Percentiles rank a stretch among this genome's conserved stretches.
Evolutionary conservation across 2,329 filamentous ascomycete species (phyloP).

Genomic region (Herpotrichia juniperi): DNA sequence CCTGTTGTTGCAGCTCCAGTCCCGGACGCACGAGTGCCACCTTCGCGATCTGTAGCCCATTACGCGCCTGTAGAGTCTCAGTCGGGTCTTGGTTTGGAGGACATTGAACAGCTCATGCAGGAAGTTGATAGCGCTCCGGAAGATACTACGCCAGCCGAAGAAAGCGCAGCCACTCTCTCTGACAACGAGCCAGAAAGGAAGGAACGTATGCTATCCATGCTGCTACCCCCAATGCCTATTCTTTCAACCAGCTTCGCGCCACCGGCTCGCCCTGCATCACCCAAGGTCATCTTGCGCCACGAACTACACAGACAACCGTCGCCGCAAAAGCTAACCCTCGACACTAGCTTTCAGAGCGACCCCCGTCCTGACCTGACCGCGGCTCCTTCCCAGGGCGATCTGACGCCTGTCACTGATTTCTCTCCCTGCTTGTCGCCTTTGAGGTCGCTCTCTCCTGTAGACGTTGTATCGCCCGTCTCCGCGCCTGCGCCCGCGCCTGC

Average conservation of each 20-base stretch:
- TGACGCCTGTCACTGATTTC: conserved; percentile 42
- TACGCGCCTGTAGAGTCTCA: conserved; percentile 63
- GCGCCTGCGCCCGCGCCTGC: conserved; percentile 1
- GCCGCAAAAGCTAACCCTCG: conserved; percentile 23
- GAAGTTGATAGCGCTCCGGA: conserved; percentile 45
- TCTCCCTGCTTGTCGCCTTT: conserved; percentile 38
- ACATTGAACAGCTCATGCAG: conserved; percentile 55
- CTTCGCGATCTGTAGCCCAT: conserved; percentile 58
- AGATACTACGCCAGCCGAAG: conserved; percentile 16
- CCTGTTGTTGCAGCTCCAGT: conserved; percentile 46
- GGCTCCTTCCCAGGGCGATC: conserved; percentile 26
- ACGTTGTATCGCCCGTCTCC: not conserved
- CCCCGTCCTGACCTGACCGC: conserved; percentile 1
- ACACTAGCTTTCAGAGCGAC: conserved; percentile 20
- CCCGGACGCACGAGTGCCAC: conserved; percentile 37
- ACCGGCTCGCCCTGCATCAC: conserved; percentile 40
- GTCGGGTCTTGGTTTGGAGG: conserved; percentile 50
- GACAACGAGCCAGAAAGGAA: conserved; percentile 29
- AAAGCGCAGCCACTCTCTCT: conserved; percentile 23
- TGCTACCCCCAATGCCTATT: conserved; percentile 45
- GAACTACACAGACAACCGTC: conserved; percentile 23
- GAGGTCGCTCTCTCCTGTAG: conserved; percentile 21
- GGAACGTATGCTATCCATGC: conserved; percentile 45
- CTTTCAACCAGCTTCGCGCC: conserved; percentile 33
- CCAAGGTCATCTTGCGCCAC: conserved; percentile 41